Conservation (phyloP, 148 eudicot species). For the Dysphania ambrosioides region DNA sequence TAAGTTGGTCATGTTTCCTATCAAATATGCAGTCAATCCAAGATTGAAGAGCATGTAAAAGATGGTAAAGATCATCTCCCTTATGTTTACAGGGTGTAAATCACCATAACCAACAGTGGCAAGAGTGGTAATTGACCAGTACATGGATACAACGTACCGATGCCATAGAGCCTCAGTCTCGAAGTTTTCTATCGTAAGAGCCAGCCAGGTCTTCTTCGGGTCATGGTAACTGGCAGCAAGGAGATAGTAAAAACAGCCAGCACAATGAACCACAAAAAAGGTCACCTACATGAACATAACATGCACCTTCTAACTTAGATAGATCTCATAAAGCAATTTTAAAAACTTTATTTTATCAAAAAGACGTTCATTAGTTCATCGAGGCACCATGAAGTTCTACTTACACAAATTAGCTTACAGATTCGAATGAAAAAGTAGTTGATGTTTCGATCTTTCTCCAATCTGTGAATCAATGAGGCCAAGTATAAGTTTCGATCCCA, state of each 20-base stretch:
- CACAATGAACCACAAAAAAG: slow-evolving; percentile 66
- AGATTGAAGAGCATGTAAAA: slow-evolving; percentile 81
- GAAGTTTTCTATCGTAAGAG: slow-evolving; percentile 32
- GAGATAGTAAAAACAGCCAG: slow-evolving; percentile 64
- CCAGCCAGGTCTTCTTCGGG: slow-evolving; percentile 63
- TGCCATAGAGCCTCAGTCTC: slow-evolving; percentile 28
- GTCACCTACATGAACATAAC: slow-evolving; percentile 81
- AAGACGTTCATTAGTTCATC: background rate
- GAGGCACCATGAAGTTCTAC: slow-evolving; percentile 18
- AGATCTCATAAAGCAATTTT: no score
- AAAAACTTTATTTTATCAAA: background rate
- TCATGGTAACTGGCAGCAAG: slow-evolving; percentile 48
- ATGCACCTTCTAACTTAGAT: no score
- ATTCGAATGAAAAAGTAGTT: slow-evolving; percentile 65
- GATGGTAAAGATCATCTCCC: slow-evolving; percentile 66
- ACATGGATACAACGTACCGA: slow-evolving; percentile 56
- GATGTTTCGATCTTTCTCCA: slow-evolving; percentile 67
- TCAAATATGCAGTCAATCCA: slow-evolving; percentile 66
- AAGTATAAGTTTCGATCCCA: no score
- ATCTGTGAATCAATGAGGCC: slow-evolving; percentile 33
- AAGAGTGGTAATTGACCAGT: slow-evolving; percentile 84
- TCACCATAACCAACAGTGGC: slow-evolving; percentile 86
- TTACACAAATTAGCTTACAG: slow-evolving; percentile 65
- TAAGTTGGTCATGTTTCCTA: slow-evolving; percentile 93
- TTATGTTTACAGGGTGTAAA: slow-evolving; percentile 60